Evolutionary conservation across 1,139 yeast species (phyloP), one percentile per base, ranked within the genome.

Genomic region (Wickerhamiella pararugosa): DNA sequence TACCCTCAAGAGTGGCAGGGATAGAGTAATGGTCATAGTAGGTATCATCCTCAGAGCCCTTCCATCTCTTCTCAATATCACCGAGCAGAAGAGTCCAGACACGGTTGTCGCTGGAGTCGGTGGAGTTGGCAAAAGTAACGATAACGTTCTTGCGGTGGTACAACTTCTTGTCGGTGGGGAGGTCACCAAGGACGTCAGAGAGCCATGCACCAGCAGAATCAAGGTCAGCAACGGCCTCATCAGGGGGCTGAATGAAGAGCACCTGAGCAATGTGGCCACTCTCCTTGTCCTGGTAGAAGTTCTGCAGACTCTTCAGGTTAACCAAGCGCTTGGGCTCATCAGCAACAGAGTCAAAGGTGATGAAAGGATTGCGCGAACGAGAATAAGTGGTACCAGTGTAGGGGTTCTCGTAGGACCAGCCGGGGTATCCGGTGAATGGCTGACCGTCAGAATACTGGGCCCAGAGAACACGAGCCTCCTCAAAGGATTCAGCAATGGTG

Each of bases 11-110:
- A 29, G 72, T 52, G n/a, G 73, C 56, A 37, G 68, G 47, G 52
- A 65, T 64, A 34, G 73, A 64, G 61, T 69, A 69, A 54, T 69
- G 74, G 53, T 68, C 64, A 56, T 69, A 69, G 60, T 58, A 69
- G 37, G 69, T 69, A 46, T 51, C 51, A 50, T 69, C 74, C 7
- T 55, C 52, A 37, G 70, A 66, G 42, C 67, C 67, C 51, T 59
- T 56, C 45, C 59, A 53, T 6, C 53, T 45, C 33, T 62, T 62
- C 44, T 68, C 65, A 46, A 69, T 54, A 43, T 59, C 70, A 46
- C 73, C 73, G 35, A 69, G 59, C 42, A 69, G 55, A 26, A 68
- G 49, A 10, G 71, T 61, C 47, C 52, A 65, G 31, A 69, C 70
- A 42, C 57, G 62, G 64, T 69, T 69, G 48, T 59, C 55, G 27